A percentile compares a stretch with the other conserved stretches of the same genome.
Evolutionary conservation across 495 filamentous ascomycete genomes (phyloP).

Genomic region (Penicillium riverlandense): DNA sequence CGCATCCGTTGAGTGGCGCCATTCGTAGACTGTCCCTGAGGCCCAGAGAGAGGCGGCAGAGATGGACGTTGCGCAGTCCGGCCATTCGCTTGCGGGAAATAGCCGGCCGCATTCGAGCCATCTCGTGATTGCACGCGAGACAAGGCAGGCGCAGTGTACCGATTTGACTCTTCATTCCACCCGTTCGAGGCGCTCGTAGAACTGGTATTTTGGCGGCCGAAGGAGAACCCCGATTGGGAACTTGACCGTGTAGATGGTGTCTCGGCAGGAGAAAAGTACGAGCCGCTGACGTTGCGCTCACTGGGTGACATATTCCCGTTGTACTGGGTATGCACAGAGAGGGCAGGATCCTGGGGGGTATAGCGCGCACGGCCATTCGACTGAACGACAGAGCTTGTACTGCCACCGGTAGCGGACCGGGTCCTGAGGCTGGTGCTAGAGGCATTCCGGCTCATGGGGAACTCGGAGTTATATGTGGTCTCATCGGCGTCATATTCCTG

Average conservation of each 20-base stretch:
- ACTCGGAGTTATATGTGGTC: constrained; percentile 37
- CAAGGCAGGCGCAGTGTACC: constrained; percentile 83
- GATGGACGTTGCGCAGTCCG: constrained; percentile 71
- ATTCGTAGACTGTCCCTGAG: constrained; percentile 47
- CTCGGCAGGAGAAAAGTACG: constrained; percentile 90
- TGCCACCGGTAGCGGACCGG: constrained; percentile 72
- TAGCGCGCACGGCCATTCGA: constrained; percentile 55
- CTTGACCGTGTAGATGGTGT: constrained; percentile 83
- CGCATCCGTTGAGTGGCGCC: constrained; percentile 49
- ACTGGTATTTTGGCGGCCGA: constrained; percentile 59
- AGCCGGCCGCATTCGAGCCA: constrained; percentile 54
- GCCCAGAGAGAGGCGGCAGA: constrained; percentile 63
- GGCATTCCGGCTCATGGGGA: constrained; percentile 65
- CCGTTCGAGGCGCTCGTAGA: constrained; percentile 48
- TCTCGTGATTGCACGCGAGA: constrained; percentile 73
- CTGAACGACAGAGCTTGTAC: constrained; percentile 39
- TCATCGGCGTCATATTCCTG: constrained; percentile 74
- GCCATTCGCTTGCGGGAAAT: constrained; percentile 49
- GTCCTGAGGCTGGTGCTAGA: constrained; percentile 76
- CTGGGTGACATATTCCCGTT: constrained; percentile 41
- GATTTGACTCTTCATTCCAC: constrained; percentile 61
- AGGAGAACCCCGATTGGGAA: constrained; percentile 67
- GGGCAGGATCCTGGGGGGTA: constrained; percentile 52
- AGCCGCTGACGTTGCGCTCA: constrained; percentile 49
- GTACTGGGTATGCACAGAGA: constrained; percentile 68